Base-by-base conservation (phyloP, 2,329 filamentous ascomycete genomes). In the Clonostachys rhizophaga region DNA sequence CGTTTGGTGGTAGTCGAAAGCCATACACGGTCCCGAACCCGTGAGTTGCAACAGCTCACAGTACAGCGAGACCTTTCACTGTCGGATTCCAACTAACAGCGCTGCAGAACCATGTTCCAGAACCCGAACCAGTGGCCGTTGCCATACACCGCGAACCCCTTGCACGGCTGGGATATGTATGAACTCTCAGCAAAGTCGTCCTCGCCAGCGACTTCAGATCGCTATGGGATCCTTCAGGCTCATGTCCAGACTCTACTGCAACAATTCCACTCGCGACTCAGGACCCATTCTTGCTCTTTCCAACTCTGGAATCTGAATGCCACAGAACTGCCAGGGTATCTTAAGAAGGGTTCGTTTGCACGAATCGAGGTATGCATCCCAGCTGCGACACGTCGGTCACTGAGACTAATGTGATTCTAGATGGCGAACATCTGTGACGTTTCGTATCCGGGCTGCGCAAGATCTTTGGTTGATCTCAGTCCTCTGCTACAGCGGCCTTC, bases 131-230 rank as follows among this genome's bases (percentile, higher is more conserved):
- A 11, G 7, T 46, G 45, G 45, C 45, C 35, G 9, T 14, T 46
- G 45, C 7, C 7, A 12, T 18, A 46, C 13, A 8, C 5, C 33
- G 10, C 17, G 18, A 14, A 42, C 30, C 45, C 45, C 9, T 40
- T 42, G 5, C 13, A 36, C 14, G 66, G 69, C 4, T 74, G 69
- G 70, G 5, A 42, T 2, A 17, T 55, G 3, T 5, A 49, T 3
- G 64, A 71, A 1, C 52, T 68, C 37, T 10, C 44, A 12, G 33
- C 46, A 11, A 50, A n/a, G 36, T 52, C 14, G 14, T n/a, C 36
- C 14, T 39, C 14, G 14, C 4, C 36, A 39, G 36, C 36, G 6
- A 39, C 36, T n/a, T n/a, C 36, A 39, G 36, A 39, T 11, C 14
- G 36, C 6, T 39, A 39, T 18, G 36, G 36, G 14, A 39, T 39